phyloP scores from a whole-genome alignment of 148 eudicot genomes.

The Hydrangea macrophylla region DNA sequence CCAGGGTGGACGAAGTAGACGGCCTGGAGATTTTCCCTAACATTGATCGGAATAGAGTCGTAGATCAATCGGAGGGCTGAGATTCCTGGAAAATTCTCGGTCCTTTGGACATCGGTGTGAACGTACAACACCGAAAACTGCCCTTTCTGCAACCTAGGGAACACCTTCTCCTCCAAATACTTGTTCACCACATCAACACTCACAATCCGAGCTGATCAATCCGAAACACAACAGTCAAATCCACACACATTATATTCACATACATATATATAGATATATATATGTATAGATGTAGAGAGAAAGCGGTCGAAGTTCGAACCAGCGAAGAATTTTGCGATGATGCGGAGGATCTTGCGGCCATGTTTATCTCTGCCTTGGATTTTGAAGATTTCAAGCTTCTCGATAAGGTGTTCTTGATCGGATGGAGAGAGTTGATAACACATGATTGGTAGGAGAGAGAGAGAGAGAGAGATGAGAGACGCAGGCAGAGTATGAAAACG shows the following conservation, averaged over 20 bases:
- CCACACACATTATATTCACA: not conserved
- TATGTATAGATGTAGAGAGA: not conserved
- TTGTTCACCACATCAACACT: conserved; percentile 44
- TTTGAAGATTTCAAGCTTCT: conserved; percentile 37
- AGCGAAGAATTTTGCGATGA: conserved; percentile 55
- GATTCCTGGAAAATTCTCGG: conserved; percentile 49
- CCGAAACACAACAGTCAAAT: not conserved
- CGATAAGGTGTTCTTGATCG: conserved; percentile 24
- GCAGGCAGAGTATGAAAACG: too few relatives aligned
- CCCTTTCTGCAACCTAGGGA: conserved; percentile 34
- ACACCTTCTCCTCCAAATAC: conserved; percentile 51
- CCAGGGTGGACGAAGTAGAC: conserved; percentile 66
- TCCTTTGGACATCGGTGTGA: conserved; percentile 50
- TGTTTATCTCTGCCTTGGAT: conserved; percentile 54
- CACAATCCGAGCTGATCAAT: conserved; percentile 32
- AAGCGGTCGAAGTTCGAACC: conserved; percentile 19
- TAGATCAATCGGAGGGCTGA: conserved; percentile 52
- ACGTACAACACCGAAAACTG: conserved; percentile 51
- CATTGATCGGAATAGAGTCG: conserved; percentile 43
- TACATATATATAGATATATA: not conserved
- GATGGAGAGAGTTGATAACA: not conserved
- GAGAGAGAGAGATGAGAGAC: not conserved
- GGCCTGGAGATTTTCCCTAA: conserved; percentile 41
- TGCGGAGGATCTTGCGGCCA: conserved; percentile 45
- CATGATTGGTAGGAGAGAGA: not conserved